Conservation (phyloP, 805 yeast species). For the Candida endomychidarum region DNA sequence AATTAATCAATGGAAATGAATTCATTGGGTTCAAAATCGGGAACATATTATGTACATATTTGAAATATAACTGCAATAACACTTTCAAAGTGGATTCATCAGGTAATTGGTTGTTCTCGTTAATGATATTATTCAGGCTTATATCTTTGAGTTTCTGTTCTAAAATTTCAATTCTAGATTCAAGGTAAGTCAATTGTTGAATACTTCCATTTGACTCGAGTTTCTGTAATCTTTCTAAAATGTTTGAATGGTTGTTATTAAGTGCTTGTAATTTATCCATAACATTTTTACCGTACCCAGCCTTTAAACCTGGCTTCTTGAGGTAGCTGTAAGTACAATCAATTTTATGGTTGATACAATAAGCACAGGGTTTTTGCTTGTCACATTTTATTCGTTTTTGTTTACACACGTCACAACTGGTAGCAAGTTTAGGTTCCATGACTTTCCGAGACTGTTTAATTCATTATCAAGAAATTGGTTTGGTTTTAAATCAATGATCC, state of each 20-base stretch:
- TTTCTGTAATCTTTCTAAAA: slow-evolving; percentile 2
- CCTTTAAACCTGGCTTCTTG: slow-evolving; percentile 9
- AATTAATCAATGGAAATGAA: slow-evolving; percentile 2
- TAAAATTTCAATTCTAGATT: slow-evolving; percentile 3
- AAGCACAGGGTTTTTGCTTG: slow-evolving; percentile 8
- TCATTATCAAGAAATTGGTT: neutral
- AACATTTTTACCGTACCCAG: slow-evolving; percentile 9
- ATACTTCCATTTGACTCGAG: neutral
- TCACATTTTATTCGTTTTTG: slow-evolving; percentile 9
- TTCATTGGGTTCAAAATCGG: slow-evolving; percentile 8
- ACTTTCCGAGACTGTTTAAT: no score
- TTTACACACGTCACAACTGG: slow-evolving; percentile 9
- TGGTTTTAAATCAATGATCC: neutral
- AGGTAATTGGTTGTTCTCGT: neutral
- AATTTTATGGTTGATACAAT: slow-evolving; percentile 7
- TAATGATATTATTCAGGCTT: slow-evolving; percentile 2
- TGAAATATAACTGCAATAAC: slow-evolving; percentile 5
- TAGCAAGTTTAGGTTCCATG: slow-evolving; percentile 7
- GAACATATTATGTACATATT: slow-evolving; percentile 4
- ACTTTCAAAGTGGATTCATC: neutral
- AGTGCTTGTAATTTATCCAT: slow-evolving; percentile 6
- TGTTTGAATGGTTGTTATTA: neutral
- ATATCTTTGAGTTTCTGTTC: slow-evolving; percentile 12
- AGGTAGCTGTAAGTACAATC: slow-evolving; percentile 5
- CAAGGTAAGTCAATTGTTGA: slow-evolving; percentile 3